Percentiles rank a stretch among this genome's conserved stretches.
phyloP scores from a whole-genome alignment of 768 basidiomycete species.

The Macrolepiota dolichaula region DNA sequence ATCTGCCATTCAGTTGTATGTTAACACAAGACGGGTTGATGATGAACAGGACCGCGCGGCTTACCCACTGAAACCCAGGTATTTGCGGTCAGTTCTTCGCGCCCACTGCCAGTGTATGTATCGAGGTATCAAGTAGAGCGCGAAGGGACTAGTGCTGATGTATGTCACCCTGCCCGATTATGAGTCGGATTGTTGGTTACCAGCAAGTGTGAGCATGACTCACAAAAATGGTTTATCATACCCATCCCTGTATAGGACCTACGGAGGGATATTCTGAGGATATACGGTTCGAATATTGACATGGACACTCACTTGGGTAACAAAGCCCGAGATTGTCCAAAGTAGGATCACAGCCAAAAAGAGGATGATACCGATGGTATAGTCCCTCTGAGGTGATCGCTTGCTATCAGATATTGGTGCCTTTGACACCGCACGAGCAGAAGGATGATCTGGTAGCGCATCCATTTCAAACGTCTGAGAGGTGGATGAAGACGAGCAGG shows the following conservation, averaged over 20 bases:
- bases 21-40: neutral
- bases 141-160: constrained; percentile 83
- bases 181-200: neutral
- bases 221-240: constrained; percentile 90
- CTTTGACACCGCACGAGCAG: neutral
- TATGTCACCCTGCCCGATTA: constrained; percentile 47
- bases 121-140: constrained; percentile 29
- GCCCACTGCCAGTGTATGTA: constrained; percentile 21
- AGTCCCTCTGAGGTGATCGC: constrained; percentile 25
- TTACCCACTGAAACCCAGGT: neutral
- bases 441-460: neutral
- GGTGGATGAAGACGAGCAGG: neutral
- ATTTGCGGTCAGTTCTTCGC: neutral
- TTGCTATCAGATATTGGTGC: neutral
- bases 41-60: neutral
- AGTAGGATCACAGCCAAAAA: constrained; percentile 75
- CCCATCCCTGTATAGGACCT: constrained; percentile 56
- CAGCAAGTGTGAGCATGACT: constrained; percentile 15
- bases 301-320: constrained; percentile 61
- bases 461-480: neutral
- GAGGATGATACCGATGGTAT: constrained; percentile 59
- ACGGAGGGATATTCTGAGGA: neutral
- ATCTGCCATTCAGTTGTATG: constrained; percentile 4
- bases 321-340: constrained; percentile 87
- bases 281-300: constrained; percentile 27